phyloP scores from a whole-genome alignment of 1,139 yeast species.

The Wickerhamomyces sp. region DNA sequence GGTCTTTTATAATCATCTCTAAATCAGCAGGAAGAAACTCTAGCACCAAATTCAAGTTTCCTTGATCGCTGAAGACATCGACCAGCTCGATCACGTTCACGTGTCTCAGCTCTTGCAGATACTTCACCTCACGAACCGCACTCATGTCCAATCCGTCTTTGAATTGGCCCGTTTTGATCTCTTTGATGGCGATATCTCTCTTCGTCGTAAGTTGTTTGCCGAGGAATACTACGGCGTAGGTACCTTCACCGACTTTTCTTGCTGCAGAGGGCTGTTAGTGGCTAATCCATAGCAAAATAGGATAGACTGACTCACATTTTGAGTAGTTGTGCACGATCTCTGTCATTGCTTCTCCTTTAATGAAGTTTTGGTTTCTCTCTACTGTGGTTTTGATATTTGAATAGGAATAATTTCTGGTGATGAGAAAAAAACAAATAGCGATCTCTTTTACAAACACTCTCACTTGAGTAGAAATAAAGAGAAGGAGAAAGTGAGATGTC shows the following conservation, averaged over 20 bases:
- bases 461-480: neutral
- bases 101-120: constrained; percentile 81
- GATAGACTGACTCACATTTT: neutral
- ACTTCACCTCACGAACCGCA: constrained; percentile 92
- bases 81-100: constrained; percentile 79
- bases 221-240: constrained; percentile 93
- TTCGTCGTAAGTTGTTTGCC: constrained; percentile 59
- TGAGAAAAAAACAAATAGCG: constrained; percentile 2
- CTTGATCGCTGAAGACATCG: constrained; percentile 73
- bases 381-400: no score
- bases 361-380: neutral
- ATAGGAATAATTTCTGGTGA: constrained; percentile 1
- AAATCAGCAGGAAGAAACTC: constrained; percentile 91
- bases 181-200: constrained; percentile 83
- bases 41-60: constrained; percentile 77
- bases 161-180: constrained; percentile 90
- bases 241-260: constrained; percentile 95
- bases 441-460: neutral
- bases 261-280: constrained; percentile 6
- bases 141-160: constrained; percentile 98
- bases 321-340: constrained; percentile 2
- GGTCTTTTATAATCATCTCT: constrained; percentile 85
- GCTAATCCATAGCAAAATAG: neutral
- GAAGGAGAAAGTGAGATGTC: no score
- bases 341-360: neutral